A percentile compares a stretch with the other conserved stretches of the same genome.
Evolutionary conservation across 2,329 filamentous ascomycete genomes (phyloP).

Genomic region (Gremmenia infestans): DNA sequence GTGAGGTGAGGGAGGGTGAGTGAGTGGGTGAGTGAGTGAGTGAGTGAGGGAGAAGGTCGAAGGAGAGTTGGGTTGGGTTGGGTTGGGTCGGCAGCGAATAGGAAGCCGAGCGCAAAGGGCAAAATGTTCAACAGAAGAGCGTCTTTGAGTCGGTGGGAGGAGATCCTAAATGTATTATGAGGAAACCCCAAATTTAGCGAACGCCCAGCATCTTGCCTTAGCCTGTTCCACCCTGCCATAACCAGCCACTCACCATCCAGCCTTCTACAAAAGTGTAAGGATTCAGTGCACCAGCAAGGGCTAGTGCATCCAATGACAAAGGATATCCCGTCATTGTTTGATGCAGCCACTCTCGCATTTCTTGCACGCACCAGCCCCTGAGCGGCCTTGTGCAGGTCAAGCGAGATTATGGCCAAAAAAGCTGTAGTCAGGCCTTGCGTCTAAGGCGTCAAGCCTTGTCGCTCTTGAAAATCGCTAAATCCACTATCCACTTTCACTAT

Average conservation of each 20-base stretch:
- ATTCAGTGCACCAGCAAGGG: neutral
- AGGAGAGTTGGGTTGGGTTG: neutral
- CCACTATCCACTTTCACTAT: neutral
- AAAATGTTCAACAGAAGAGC: neutral
- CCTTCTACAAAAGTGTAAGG: neutral
- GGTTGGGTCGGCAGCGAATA: neutral
- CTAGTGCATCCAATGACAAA: neutral
- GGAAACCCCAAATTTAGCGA: neutral
- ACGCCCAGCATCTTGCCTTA: neutral
- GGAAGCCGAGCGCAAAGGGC: constrained; percentile 2
- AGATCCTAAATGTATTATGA: neutral
- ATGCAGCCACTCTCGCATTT: neutral
- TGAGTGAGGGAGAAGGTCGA: neutral
- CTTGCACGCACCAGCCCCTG: neutral
- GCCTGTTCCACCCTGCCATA: neutral
- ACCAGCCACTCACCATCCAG: neutral
- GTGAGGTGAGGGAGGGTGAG: neutral
- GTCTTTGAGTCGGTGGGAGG: neutral
- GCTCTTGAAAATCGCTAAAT: neutral
- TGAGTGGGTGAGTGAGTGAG: neutral
- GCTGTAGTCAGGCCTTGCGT: neutral
- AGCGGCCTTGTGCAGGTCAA: neutral
- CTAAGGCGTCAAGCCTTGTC: neutral
- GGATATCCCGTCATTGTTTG: neutral
- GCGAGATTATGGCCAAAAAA: neutral